phyloP scores from a whole-genome alignment of 306 rosid species.

The Sechiopsis laciniata region DNA sequence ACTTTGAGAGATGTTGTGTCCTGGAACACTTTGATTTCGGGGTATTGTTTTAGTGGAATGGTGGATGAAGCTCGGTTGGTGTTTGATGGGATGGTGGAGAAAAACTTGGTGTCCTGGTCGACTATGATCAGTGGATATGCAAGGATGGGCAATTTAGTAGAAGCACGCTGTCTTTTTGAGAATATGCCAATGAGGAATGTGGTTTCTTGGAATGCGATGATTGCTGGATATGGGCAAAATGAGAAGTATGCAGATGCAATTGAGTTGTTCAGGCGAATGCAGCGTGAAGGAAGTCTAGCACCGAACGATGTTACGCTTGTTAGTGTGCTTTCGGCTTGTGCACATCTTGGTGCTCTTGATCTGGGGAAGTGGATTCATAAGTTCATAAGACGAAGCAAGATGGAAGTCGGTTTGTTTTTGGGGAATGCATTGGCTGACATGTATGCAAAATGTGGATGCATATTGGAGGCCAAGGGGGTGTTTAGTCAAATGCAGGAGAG shows the following conservation, averaged over 20 bases:
- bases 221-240: constrained; percentile 33
- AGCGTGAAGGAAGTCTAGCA: constrained; percentile 16
- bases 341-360: constrained; percentile 42
- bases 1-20: constrained; percentile 33
- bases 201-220: constrained; percentile 35
- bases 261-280: constrained; percentile 32
- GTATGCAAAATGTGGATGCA: constrained; percentile 39
- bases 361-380: constrained; percentile 34
- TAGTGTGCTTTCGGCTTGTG: constrained; percentile 34
- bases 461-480: constrained; percentile 27
- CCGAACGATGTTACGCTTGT: constrained; percentile 33
- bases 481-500: constrained; percentile 30
- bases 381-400: constrained; percentile 26
- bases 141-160: constrained; percentile 26
- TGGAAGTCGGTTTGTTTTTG: constrained; percentile 27
- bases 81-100: constrained; percentile 31
- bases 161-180: constrained; percentile 25
- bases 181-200: constrained; percentile 35
- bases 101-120: constrained; percentile 35
- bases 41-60: constrained; percentile 30
- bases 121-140: constrained; percentile 38
- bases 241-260: constrained; percentile 37
- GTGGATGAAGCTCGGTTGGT: constrained; percentile 27
- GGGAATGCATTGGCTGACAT: constrained; percentile 38
- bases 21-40: constrained; percentile 40